Evolutionary conservation across 1,139 yeast species (phyloP).

Genomic region (Magnusiomyces tetraspermus): DNA sequence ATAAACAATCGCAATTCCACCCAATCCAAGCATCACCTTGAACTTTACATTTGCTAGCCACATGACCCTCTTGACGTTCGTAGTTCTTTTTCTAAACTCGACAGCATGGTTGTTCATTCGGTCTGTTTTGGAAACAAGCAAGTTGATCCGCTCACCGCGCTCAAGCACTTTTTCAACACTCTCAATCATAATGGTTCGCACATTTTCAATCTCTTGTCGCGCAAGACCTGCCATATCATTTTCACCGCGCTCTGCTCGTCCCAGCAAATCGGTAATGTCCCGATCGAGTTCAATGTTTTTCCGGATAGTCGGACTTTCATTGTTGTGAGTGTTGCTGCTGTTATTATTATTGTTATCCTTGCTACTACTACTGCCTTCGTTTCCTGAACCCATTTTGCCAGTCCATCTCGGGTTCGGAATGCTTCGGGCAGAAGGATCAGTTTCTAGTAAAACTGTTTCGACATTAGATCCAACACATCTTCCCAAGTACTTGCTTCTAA

Average conservation of each 20-base stretch:
- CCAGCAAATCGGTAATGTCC: slow-evolving; percentile 19
- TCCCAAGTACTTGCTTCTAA: slow-evolving; percentile 18
- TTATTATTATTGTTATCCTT: too few species aligned
- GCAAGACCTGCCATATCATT: slow-evolving; percentile 26
- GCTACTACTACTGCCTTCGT: too few species aligned
- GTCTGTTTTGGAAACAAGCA: slow-evolving; percentile 74
- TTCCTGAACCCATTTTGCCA: too few species aligned
- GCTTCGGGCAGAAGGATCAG: slow-evolving; percentile 3
- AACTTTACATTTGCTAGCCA: slow-evolving; percentile 31
- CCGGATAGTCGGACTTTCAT: slow-evolving; percentile 10
- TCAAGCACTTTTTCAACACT: slow-evolving; percentile 45
- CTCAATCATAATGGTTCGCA: slow-evolving; percentile 35
- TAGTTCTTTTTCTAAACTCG: slow-evolving; percentile 66
- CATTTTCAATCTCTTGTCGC: slow-evolving; percentile 33
- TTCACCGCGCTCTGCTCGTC: slow-evolving; percentile 24
- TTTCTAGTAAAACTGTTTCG: slow-evolving; percentile 7
- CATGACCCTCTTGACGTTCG: slow-evolving; percentile 53
- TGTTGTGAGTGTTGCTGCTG: slow-evolving; percentile 10
- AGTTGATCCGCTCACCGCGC: slow-evolving; percentile 70
- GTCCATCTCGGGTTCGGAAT: slow-evolving; percentile 14
- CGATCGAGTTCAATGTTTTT: slow-evolving; percentile 11
- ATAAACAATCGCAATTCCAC: slow-evolving; percentile 8
- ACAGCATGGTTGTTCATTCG: slow-evolving; percentile 58
- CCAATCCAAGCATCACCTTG: slow-evolving; percentile 6
- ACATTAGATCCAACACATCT: slow-evolving; percentile 15